These are phyloP conservation scores for Wickerhamiella domercqiae DNA, from an alignment of 805 yeast species.

Conservation along the genomic window DNA sequence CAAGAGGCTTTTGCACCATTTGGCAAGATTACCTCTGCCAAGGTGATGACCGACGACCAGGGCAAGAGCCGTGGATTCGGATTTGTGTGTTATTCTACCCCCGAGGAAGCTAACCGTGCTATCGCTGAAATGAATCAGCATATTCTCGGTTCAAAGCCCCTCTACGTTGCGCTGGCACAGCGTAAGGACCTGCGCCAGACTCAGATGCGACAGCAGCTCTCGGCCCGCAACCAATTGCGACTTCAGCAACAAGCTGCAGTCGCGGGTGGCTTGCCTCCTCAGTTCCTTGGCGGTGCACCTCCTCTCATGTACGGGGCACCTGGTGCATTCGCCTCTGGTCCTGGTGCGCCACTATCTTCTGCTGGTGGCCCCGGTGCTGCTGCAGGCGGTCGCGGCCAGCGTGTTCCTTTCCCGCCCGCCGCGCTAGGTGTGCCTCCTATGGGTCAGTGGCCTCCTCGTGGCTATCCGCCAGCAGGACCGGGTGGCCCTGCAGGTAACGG, in stretches of 20 bases:
- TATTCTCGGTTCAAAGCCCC: constrained; percentile 87
- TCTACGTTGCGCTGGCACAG: constrained; percentile 97
- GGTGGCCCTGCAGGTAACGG: constrained; percentile 29
- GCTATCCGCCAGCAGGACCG: constrained; percentile 23
- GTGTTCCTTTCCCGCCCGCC: neutral
- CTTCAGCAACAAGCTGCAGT: constrained; percentile 78
- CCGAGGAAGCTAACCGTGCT: constrained; percentile 98
- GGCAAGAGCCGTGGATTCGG: constrained; percentile 98
- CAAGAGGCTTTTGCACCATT: constrained; percentile 84
- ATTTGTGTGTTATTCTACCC: constrained; percentile 91
- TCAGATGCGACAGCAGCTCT: constrained; percentile 94
- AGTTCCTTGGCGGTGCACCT: constrained; percentile 40
- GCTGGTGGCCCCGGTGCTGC: constrained; percentile 23
- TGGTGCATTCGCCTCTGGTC: constrained; percentile 51
- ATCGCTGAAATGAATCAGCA: constrained; percentile 97
- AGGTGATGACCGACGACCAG: constrained; percentile 86
- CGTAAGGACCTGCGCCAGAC: constrained; percentile 95
- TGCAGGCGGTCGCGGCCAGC: constrained; percentile 21
- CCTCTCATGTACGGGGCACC: constrained; percentile 49
- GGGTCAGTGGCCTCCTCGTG: constrained; percentile 24
- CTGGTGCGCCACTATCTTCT: constrained; percentile 45
- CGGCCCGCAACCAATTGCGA: constrained; percentile 96
- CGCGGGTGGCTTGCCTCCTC: constrained; percentile 76
- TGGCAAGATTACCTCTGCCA: constrained; percentile 91
- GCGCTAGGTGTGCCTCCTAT: constrained; percentile 22